A percentile compares a stretch with the other conserved stretches of the same genome.
Conservation (phyloP, 305 asterid genomes). For the Fraxinus paxiana region DNA sequence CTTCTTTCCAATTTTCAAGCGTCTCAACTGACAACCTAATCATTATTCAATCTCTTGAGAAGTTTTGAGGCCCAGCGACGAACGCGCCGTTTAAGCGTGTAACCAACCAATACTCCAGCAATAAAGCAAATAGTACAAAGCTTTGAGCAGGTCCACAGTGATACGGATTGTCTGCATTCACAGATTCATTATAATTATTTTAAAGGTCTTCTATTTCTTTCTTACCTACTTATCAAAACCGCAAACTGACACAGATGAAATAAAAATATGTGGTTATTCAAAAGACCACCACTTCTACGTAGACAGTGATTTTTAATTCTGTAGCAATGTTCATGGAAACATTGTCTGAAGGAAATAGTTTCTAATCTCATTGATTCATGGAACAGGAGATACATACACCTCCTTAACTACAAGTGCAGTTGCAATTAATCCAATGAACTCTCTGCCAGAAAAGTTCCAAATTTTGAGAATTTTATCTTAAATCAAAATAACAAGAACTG, state of each 20-base stretch:
- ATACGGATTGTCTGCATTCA: conserved; percentile 50
- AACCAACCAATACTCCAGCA: conserved; percentile 73
- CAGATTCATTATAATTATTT: conserved; percentile 11
- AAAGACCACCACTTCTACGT: neutral
- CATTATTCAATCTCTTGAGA: conserved; percentile 57
- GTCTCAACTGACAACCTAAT: conserved; percentile 28
- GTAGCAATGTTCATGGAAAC: neutral
- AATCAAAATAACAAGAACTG: neutral
- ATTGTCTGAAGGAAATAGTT: neutral
- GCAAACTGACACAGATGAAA: neutral
- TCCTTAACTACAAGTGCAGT: neutral
- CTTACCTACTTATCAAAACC: conserved; percentile 1
- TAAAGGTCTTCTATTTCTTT: neutral
- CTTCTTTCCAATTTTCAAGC: neutral
- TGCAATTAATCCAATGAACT: neutral
- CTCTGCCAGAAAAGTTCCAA: neutral
- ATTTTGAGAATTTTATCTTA: neutral
- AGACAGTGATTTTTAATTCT: neutral
- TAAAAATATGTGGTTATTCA: neutral
- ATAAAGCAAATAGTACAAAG: conserved; percentile 67
- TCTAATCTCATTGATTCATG: neutral
- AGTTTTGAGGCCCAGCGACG: conserved; percentile 67
- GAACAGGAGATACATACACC: neutral
- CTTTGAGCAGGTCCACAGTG: conserved; percentile 75
- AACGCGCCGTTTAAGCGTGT: conserved; percentile 71